Conservation (phyloP, 176 grass and related monocot genomes). For the Zoysia pacifica region DNA sequence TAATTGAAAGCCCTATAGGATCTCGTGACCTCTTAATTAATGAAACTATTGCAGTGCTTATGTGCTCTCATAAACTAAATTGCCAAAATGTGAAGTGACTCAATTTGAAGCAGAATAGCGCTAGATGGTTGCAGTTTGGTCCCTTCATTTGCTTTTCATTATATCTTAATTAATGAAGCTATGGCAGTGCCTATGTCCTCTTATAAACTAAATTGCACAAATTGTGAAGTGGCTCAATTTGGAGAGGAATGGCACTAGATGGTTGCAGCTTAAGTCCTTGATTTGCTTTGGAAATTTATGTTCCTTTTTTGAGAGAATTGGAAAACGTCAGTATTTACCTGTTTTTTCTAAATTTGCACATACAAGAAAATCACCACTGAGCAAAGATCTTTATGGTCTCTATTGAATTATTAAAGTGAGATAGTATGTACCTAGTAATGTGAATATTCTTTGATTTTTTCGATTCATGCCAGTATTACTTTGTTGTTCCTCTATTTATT, state of each 20-base stretch:
- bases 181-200: neutral
- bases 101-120: neutral
- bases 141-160: neutral
- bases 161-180: conserved; percentile 3
- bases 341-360: neutral
- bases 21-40: neutral
- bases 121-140: neutral
- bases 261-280: neutral
- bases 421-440: neutral
- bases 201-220: conserved; percentile 25
- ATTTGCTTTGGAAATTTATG: neutral
- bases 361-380: conserved; percentile 1
- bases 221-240: neutral
- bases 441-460: conserved; percentile 7
- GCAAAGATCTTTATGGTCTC: conserved; percentile 5
- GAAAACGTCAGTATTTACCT: conserved; percentile 3
- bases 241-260: neutral
- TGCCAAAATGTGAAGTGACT: conserved; percentile 11
- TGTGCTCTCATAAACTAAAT: conserved; percentile 18
- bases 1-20: conserved; percentile 7
- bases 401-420: conserved; percentile 28
- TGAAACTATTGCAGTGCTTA: neutral
- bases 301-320: conserved; percentile 16
- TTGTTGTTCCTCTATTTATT: conserved; percentile 7
- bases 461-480: conserved; percentile 7